Evolutionary conservation across 768 basidiomycete species (phyloP), one percentile per base, ranked within the genome.

Genomic region (Porpolomopsis calyptriformis): DNA sequence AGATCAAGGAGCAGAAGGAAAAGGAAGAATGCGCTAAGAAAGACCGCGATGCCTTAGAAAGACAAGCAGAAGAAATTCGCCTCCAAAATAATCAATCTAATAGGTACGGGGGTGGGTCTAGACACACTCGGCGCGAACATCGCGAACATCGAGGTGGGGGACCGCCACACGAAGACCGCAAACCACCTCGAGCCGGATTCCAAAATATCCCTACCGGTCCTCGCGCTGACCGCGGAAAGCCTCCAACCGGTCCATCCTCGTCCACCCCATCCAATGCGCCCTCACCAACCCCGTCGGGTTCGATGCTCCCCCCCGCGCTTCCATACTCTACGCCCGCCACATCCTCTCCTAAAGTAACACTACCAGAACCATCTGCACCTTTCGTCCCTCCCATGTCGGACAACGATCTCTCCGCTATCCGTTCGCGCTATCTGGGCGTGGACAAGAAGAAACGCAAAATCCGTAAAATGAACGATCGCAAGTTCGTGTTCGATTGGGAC

Each of bases 401-500:
- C 40, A 75, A 70, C 40, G 93, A 94, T 57, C 72, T 94, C 5
- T 70, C 71, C 0, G 86, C 84, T 0, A 83, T 98, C 54, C 83
- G 90, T 6, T 88, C 92, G 19, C 80, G 94, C 29, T 98, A 99
- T 62, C 81, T 99, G 25, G 96, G 96, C 4, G 85, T 89, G 16
- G 85, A 87, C 63, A 88, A 81, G 64, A 92, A 93, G 74, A 93
- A 92, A 67, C 83, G 89, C 33, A 91, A 88, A 64, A 85, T 90
- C 54, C 81, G 90, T 46, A 93, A 92, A 67, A 90, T 87, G 77
- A 89, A 86, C 58, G 91, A 93, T 63, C 81, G 90, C 64, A 94
- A 94, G 65, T 91, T 98, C 60, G 88, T 94, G n/a, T 99, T 99
- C 58, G 96, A 98, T 62, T 99, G 96, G 96, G 92, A 94, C 58